Base-by-base conservation (phyloP, 306 rosid genomes). In the Trifolium dubium region DNA sequence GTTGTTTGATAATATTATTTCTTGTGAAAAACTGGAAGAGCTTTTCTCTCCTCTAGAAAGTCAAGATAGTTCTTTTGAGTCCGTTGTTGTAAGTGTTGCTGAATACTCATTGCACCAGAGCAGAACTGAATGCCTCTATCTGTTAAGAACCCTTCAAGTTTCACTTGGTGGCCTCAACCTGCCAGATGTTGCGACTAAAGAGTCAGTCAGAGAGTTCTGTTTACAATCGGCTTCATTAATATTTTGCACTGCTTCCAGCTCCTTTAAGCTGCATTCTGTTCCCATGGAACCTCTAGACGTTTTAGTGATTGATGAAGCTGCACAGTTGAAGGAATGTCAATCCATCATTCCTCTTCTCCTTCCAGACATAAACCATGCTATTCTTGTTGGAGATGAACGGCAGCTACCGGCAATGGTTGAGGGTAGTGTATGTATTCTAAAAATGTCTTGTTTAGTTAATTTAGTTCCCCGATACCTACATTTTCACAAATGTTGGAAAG, bases 221-320 rank as follows among this genome's bases (percentile, higher is more conserved):
- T 82, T 89, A 32, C 85, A 67, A 80, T 64, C 81, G 15, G 86
- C 95, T 46, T 84, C 89, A 15, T 68, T 91, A 72, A 76, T 89
- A 59, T 89, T 91, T 67, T 87, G 75, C 83, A 89, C 97, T 11
- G 85, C 88, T 3, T 91, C 95, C 15, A 89, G 86, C 71, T 89
- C 97, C 10, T 86, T 17, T 77, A 73, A 79, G 80, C 75, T 91
- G 17, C 85, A 84, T 54, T 69, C 75, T 7, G 73, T 80, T 76
- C 14, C 0, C 28, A 87, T 86, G 75, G 7, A 67, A 17, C 91
- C 95, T 3, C 76, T 86, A 10, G 40, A 69, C 3, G 14, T 86
- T 74, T 75, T 91, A 56, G 86, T 87, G 40, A 41, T 41, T 9
- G 47, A 41, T 41, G 47, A 41, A 41, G 47, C 47, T 10, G 47